A percentile compares a stretch with the other conserved stretches of the same genome.
phyloP scores from a whole-genome alignment of 495 filamentous ascomycete species.

The Evernia prunastri region DNA sequence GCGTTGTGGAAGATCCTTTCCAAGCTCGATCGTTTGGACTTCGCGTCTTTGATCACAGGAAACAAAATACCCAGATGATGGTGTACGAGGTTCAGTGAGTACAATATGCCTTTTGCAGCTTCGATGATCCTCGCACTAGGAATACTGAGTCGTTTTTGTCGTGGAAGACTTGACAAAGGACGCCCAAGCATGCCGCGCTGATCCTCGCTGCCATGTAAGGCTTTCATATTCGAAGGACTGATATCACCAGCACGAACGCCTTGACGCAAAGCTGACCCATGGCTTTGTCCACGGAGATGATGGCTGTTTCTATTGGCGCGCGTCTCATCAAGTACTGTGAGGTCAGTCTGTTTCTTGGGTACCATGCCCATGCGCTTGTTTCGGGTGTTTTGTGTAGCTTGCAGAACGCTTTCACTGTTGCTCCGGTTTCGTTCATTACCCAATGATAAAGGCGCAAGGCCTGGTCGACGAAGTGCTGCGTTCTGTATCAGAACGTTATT shows the following conservation, averaged over 20 bases:
- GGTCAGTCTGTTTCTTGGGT: constrained; percentile 63
- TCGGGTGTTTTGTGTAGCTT: constrained; percentile 52
- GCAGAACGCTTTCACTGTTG: constrained; percentile 78
- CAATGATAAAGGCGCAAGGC: constrained; percentile 59
- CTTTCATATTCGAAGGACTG: constrained; percentile 54
- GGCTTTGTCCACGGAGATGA: constrained; percentile 73
- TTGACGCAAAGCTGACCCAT: constrained; percentile 67
- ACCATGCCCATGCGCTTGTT: constrained; percentile 81
- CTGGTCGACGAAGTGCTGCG: constrained; percentile 56
- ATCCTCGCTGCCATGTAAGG: constrained; percentile 47
- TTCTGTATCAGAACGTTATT: constrained; percentile 48
- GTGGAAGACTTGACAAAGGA: constrained; percentile 75
- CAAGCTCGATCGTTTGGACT: constrained; percentile 61
- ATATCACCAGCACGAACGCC: constrained; percentile 37
- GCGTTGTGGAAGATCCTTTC: constrained; percentile 76
- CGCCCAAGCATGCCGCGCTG: constrained; percentile 56
- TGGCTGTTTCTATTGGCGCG: constrained; percentile 62
- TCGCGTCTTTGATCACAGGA: constrained; percentile 60
- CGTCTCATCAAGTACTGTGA: constrained; percentile 69
- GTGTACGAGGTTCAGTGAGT: constrained; percentile 75
- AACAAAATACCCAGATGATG: constrained; percentile 67
- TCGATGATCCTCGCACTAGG: constrained; percentile 62
- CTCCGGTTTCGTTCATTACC: constrained; percentile 79
- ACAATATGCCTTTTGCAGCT: constrained; percentile 79
- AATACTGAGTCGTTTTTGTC: constrained; percentile 60